phyloP scores from a whole-genome alignment of 1,284 basidiomycete species.

The Fistulinella staudtii region DNA sequence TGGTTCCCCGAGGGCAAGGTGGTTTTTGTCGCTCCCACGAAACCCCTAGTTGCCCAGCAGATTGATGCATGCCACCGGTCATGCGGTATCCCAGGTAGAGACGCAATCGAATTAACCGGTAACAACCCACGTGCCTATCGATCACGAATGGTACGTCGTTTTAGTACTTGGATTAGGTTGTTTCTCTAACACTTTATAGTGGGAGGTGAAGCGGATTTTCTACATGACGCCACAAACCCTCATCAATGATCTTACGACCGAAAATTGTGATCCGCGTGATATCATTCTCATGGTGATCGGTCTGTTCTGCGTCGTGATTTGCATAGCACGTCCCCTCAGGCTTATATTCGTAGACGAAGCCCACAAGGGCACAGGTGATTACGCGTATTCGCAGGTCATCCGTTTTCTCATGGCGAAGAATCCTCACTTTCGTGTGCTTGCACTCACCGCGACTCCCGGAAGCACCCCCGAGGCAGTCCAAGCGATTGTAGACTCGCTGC shows the following conservation, averaged over 20 bases:
- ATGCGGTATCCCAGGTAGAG: conserved; percentile 89
- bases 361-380: conserved; percentile 90
- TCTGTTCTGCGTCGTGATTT: conserved; percentile 29
- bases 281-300: conserved; percentile 83
- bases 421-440: conserved; percentile 89
- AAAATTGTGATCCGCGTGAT: conserved; percentile 74
- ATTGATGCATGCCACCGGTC: conserved; percentile 90
- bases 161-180: not conserved
- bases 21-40: conserved; percentile 94
- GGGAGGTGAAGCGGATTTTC: conserved; percentile 86
- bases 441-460: conserved; percentile 95
- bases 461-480: conserved; percentile 85
- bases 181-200: conserved; percentile 41
- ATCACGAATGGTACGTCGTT: conserved; percentile 54
- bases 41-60: conserved; percentile 94
- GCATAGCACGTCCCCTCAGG: conserved; percentile 3
- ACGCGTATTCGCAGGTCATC: conserved; percentile 89
- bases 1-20: conserved; percentile 96
- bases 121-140: conserved; percentile 50
- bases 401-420: conserved; percentile 92
- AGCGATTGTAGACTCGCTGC: conserved; percentile 88
- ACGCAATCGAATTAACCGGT: conserved; percentile 88
- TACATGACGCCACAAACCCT: conserved; percentile 99
- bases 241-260: conserved; percentile 78
- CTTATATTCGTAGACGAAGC: conserved; percentile 74